Evolutionary conservation across 2,329 filamentous ascomycete species (phyloP), one percentile per base, ranked within the genome.

Genomic region (Elsinoe necatrix): DNA sequence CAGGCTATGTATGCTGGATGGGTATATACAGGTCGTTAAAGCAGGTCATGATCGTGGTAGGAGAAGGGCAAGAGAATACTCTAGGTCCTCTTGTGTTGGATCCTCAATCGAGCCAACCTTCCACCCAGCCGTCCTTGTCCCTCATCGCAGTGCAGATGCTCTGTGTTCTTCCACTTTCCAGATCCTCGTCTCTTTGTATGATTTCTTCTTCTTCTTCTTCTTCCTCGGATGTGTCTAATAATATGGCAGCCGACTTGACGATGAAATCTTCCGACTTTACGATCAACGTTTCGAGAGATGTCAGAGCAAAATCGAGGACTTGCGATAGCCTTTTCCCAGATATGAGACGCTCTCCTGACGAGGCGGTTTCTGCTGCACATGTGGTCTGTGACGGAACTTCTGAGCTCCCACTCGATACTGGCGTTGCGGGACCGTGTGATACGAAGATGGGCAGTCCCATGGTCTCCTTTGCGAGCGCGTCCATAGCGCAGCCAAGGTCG

Each of bases 371-470:
- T 16, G 48, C 16, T 8, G 21, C 14, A 23, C 37, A 45, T 27
- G 47, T 18, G 20, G 6, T 27, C 12, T 35, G 23, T 9, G 34
- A 29, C n/a, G 35, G 20, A 16, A 18, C 18, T 14, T 21, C 27
- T 9, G 34, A 34, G n/a, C 21, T 54, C 1, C 23, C 39, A 23
- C 39, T 37, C 21, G 37, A 31, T 21, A 54, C 39, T 25, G 48
- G 12, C 12, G 47, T 27, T 18, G 34, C 47, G 25, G 45, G 39
- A 6, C 11, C 18, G 39, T 21, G 27, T 9, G 56, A 57, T 20
- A 57, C 21, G 37, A 57, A 57, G n/a, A 57, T 54, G 37, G 56
- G 56, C 11, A 57, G 37, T 3, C 56, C 56, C 47, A 57, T 57
- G 6, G 56, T 57, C 21, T 57, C 56, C 39, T 57, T 57, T 11